A percentile compares a stretch with the other conserved stretches of the same genome.
Evolutionary conservation across 768 basidiomycete species (phyloP).

Genomic region (Lenzites betulinus): DNA sequence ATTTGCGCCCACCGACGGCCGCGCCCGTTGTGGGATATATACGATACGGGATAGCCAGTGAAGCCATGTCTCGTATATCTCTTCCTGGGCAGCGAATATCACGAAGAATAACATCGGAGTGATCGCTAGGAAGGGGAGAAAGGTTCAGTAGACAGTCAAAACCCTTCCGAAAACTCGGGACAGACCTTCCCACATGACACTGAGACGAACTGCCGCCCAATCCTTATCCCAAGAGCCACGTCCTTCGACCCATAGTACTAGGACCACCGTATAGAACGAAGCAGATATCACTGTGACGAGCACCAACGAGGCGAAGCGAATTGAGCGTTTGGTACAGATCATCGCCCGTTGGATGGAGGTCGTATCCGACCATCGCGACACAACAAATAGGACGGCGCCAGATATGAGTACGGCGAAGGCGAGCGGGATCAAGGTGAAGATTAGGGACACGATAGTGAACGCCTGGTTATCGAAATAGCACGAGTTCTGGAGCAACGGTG

Average conservation of each 20-base stretch:
- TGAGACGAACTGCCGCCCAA: background rate
- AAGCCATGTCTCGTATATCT: slow-evolving; percentile 25
- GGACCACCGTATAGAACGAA: slow-evolving; percentile 21
- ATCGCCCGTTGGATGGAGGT: slow-evolving; percentile 3
- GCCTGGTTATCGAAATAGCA: slow-evolving; percentile 21
- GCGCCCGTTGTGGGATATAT: background rate
- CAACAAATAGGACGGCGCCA: slow-evolving; percentile 6
- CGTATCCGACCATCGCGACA: slow-evolving; percentile 19
- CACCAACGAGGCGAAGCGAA: slow-evolving; percentile 24
- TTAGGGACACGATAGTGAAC: slow-evolving; percentile 20
- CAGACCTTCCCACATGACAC: slow-evolving; percentile 28
- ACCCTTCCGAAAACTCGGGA: background rate
- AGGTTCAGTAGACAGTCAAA: background rate
- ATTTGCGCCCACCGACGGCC: background rate
- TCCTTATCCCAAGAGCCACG: background rate
- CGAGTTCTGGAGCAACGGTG: slow-evolving; percentile 5
- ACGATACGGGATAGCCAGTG: slow-evolving; percentile 12
- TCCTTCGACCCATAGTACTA: slow-evolving; percentile 18
- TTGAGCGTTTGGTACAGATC: slow-evolving; percentile 13
- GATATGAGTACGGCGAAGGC: slow-evolving; percentile 18
- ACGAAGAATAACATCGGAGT: slow-evolving; percentile 23
- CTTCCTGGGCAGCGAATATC: slow-evolving; percentile 28
- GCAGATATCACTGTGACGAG: slow-evolving; percentile 23
- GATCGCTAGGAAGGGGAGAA: slow-evolving; percentile 7
- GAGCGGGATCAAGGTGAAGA: slow-evolving; percentile 22